phyloP scores from a whole-genome alignment of 2,329 filamentous ascomycete genomes.

The Pyrenophora teres region DNA sequence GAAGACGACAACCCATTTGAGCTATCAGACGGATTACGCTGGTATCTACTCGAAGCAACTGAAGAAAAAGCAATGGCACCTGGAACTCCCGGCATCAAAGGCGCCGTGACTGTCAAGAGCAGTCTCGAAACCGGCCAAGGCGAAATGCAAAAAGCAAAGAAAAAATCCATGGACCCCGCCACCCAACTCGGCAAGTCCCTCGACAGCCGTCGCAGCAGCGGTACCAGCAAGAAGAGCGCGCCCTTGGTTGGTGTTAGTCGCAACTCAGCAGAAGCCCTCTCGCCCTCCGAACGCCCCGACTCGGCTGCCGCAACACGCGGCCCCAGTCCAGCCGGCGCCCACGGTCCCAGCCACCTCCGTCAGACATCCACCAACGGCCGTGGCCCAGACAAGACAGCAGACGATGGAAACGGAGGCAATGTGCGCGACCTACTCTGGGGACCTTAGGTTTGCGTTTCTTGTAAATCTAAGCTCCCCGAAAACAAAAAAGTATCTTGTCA shows the following conservation, averaged over 20 bases:
- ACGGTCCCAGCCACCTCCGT: constrained; percentile 41
- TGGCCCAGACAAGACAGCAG: constrained; percentile 26
- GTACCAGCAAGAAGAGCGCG: constrained; percentile 77
- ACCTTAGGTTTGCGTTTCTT: constrained; percentile 43
- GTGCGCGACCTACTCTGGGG: constrained; percentile 53
- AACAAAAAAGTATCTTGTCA: not conserved
- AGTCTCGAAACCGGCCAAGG: constrained; percentile 86
- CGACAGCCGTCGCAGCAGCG: constrained; percentile 88
- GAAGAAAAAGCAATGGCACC: constrained; percentile 91
- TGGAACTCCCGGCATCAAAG: constrained; percentile 80
- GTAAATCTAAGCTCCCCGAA: constrained; percentile 40
- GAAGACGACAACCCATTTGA: constrained; percentile 98
- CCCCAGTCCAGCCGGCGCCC: constrained; percentile 37
- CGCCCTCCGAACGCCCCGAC: constrained; percentile 28
- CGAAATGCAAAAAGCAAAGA: constrained; percentile 56
- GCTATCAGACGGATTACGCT: constrained; percentile 88
- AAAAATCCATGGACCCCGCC: constrained; percentile 53
- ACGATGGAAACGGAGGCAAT: constrained; percentile 44
- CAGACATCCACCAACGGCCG: constrained; percentile 36
- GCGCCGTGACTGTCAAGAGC: constrained; percentile 87
- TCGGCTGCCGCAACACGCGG: constrained; percentile 41
- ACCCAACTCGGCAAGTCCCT: constrained; percentile 75
- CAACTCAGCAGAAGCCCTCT: constrained; percentile 35
- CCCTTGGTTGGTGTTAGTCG: constrained; percentile 40
- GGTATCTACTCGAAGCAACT: constrained; percentile 92